A percentile compares a stretch with the other conserved stretches of the same genome.
Evolutionary conservation across 2,329 filamentous ascomycete genomes (phyloP).

Genomic region (Fusarium incarnatum): DNA sequence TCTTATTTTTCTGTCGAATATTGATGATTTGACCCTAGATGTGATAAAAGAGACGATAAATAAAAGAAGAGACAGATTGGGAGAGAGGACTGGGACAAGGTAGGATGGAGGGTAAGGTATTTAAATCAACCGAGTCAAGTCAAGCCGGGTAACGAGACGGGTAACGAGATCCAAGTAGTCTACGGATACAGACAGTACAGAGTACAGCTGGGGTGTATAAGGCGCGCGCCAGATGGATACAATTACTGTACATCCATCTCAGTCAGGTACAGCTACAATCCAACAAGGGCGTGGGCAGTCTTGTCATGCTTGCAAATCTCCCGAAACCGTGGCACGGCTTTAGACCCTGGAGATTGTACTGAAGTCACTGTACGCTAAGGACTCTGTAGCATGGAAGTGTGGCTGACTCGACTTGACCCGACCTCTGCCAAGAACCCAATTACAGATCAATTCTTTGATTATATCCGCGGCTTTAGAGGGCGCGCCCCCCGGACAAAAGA

Average conservation of each 20-base stretch:
- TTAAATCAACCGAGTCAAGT: slow-evolving; percentile 35
- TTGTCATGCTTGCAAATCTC: slow-evolving; percentile 48
- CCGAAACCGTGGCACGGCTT: slow-evolving; percentile 17
- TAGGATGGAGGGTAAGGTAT: slow-evolving; percentile 32
- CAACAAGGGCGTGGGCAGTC: slow-evolving; percentile 37
- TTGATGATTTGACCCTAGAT: not conserved
- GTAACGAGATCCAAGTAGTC: slow-evolving; percentile 30
- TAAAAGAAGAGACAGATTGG: not conserved
- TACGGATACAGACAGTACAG: not conserved
- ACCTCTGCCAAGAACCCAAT: slow-evolving; percentile 15
- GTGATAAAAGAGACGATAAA: not conserved
- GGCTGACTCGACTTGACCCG: not conserved
- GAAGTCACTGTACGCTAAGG: slow-evolving; percentile 6
- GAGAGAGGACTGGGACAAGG: not conserved
- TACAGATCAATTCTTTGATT: slow-evolving; percentile 20
- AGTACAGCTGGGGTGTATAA: slow-evolving; percentile 24
- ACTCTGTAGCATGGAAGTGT: slow-evolving; percentile 18
- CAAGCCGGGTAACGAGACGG: slow-evolving; percentile 31
- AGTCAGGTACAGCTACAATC: slow-evolving; percentile 11
- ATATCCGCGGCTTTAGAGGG: slow-evolving; percentile 40
- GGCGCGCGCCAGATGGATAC: slow-evolving; percentile 6
- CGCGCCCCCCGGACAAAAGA: slow-evolving; percentile 30
- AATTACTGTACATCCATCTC: not conserved
- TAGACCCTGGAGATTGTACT: slow-evolving; percentile 4
- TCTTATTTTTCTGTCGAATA: not conserved